Conservation (phyloP, 2,329 filamentous ascomycete species). For the Colletotrichum spaethianum region DNA sequence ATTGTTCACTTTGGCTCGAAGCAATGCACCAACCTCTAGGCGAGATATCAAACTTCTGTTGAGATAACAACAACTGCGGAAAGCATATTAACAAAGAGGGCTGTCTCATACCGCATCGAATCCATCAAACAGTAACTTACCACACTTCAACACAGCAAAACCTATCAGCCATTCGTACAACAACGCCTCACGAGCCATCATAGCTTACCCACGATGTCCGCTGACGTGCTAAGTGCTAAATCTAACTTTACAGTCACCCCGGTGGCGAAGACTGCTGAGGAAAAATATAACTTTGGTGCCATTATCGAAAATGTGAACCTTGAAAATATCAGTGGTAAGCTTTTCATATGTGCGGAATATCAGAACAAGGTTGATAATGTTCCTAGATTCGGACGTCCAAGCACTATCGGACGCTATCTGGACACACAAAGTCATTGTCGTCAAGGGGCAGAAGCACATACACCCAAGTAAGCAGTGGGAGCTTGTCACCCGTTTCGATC, state of each 20-base stretch:
- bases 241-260: slow-evolving; percentile 17
- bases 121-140: background rate
- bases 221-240: background rate
- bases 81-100: background rate
- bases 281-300: slow-evolving; percentile 56
- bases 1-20: background rate
- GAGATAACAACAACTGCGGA: background rate
- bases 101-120: background rate
- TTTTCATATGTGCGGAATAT: background rate
- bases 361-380: background rate
- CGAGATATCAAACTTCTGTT: background rate
- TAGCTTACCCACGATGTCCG: slow-evolving; percentile 12
- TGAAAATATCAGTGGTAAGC: slow-evolving; percentile 51
- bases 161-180: background rate
- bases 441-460: slow-evolving; percentile 58
- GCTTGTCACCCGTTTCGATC: slow-evolving; percentile 59
- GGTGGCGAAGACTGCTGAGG: slow-evolving; percentile 46
- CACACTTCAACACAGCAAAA: background rate
- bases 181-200: background rate
- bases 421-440: slow-evolving; percentile 59
- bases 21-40: background rate
- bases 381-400: slow-evolving; percentile 53
- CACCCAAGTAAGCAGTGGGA: slow-evolving; percentile 61
- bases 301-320: slow-evolving; percentile 55
- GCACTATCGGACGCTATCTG: slow-evolving; percentile 57